Evolutionary conservation across 2,329 filamentous ascomycete genomes (phyloP), one percentile per base, ranked within the genome.

Genomic region (Trichoderma sp.): DNA sequence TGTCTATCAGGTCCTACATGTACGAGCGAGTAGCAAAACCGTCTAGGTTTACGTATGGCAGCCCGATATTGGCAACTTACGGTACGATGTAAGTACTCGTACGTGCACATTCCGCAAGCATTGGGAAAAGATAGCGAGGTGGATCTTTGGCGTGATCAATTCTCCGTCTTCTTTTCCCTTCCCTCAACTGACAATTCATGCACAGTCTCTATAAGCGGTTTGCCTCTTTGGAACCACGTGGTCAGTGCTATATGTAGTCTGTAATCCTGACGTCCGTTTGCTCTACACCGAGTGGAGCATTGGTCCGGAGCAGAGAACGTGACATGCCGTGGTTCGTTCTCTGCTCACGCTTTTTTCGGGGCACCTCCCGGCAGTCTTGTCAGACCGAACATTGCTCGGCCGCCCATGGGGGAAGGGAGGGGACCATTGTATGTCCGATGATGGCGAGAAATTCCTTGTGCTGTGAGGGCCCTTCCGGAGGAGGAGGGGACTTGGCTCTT

Each of bases 211-310:
- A 65, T 65, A 65, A 65, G 28, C 62, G 57, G 60, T 71, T 64
- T 64, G 68, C 68, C 47, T 72, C 64, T 70, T 60, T 72, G 71
- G 71, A 72, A 69, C 71, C 71, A 72, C 71, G 71, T 72, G 71
- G 71, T 64, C 65, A 56, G 28, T 51, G 71, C 64, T 60, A 58
- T 36, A 72, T 72, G 64, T 72, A 58, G 64, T 56, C 56, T 51
- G 70, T 28, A 67, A 64, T 64, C 36, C 53, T 34, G 39, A 70
- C 58, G 66, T 70, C 60, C 68, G 68, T 64, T 63, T 70, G 68
- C 60, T 30, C 60, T 32, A 63, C 60, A 57, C 51, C 39, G 58
- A 39, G 68, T 70, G 68, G 58, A 63, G 58, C 43, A 56, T 32
- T 34, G 47, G 32, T 26, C 36, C 56, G 66, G 66, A 51, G 66